Base-by-base conservation (phyloP, 2,329 filamentous ascomycete genomes). In the Aspergillus versicolor region DNA sequence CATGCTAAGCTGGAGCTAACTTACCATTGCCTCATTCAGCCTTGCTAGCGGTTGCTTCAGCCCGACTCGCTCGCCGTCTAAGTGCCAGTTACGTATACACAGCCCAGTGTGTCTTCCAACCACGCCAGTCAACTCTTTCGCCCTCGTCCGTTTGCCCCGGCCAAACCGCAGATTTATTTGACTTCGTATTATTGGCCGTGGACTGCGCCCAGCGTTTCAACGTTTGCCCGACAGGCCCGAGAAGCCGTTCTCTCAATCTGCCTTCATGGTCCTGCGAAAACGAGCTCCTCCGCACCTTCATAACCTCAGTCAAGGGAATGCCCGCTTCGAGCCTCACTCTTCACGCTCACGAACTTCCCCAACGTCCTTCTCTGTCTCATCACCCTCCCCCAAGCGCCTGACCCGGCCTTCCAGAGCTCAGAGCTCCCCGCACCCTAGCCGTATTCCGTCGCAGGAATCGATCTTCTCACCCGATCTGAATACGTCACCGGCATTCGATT, bases 241-340 rank as follows among this genome's bases (percentile, higher is more conserved):
- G 48, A 51, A 42, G 27, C 22, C 48, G 5, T 43, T 37, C 41
- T 44, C 50, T 38, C 21, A 50, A 60, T 59, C 54, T 61, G 61
- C 61, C 66, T 70, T 71, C 63, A 75, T 75, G 73, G 73, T 74
- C 62, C 65, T 75, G 63, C 71, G 72, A 59, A 75, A 75, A 65
- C 66, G 65, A 63, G 70, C 70, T 60, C 72, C 73, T 54, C 71
- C 72, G 44, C 70, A 68, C 57, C 67, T 75, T 46, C 62, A 71
- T 41, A 69, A 69, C 55, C 67, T 70, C 45, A 63, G 60, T 44
- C 67, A 72, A 66, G 62, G 68, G 55, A 66, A 67, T 66, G 64
- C 63, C 61, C 63, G 61, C 59, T 58, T 65, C 30, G 63, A 63
- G 55, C 67, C 57, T 68, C 74, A 45, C 56, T 76, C 56, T 65